phyloP scores from a whole-genome alignment of 371 early-diverging fungal genomes.

The Rhizopus delemar region DNA sequence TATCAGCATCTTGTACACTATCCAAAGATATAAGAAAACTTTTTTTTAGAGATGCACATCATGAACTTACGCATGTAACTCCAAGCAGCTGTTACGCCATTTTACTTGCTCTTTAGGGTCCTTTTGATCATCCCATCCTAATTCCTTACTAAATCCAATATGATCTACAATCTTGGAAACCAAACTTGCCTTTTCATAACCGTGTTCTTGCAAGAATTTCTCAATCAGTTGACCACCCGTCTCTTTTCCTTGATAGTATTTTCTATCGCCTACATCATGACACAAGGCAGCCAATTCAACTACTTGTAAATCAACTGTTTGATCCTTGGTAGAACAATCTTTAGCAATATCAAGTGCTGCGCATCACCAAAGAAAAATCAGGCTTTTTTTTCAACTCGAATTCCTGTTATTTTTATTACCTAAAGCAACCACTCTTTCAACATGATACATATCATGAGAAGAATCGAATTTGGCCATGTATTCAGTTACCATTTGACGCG shows the following conservation, averaged over 20 bases:
- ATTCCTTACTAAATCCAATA: slow-evolving; percentile 75
- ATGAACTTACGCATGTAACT: slow-evolving; percentile 58
- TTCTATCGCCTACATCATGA: slow-evolving; percentile 78
- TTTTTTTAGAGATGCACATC: neutral
- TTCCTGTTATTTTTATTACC: slow-evolving; percentile 36
- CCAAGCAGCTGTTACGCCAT: slow-evolving; percentile 63
- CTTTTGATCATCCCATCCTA: slow-evolving; percentile 51
- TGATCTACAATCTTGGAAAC: slow-evolving; percentile 65
- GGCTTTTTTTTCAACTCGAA: neutral
- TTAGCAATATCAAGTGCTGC: slow-evolving; percentile 47
- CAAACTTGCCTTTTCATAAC: slow-evolving; percentile 40
- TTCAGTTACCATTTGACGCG: slow-evolving; percentile 59
- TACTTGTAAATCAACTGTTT: slow-evolving; percentile 54
- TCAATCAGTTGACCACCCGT: slow-evolving; percentile 49
- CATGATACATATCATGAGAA: slow-evolving; percentile 80
- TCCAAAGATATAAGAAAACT: neutral
- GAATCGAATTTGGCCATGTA: slow-evolving; percentile 71
- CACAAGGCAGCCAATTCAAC: slow-evolving; percentile 75
- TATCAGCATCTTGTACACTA: slow-evolving; percentile 82
- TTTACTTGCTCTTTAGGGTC: slow-evolving; percentile 32
- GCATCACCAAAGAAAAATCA: slow-evolving; percentile 2
- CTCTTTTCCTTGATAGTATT: slow-evolving; percentile 56
- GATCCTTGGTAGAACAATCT: slow-evolving; percentile 24
- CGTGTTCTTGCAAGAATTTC: slow-evolving; percentile 44
- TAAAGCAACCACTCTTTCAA: slow-evolving; percentile 69